Evolutionary conservation across 1,284 basidiomycete genomes (phyloP), one percentile per base, ranked within the genome.

Genomic region (Cryptococcus sp.): DNA sequence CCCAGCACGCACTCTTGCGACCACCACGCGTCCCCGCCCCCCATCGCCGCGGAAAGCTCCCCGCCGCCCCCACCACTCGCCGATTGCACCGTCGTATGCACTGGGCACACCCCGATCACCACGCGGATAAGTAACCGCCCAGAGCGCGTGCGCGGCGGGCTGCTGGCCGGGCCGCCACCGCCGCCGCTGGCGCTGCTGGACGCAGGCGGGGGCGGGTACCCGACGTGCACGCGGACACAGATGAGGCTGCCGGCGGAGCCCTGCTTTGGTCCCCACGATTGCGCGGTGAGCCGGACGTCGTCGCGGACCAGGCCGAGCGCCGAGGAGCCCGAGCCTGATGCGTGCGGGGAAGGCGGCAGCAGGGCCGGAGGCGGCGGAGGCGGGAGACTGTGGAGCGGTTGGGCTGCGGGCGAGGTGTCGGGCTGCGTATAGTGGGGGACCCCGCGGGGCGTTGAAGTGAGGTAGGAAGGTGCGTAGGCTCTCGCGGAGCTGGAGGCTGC

Each of bases 151-250:
- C n/a, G n/a, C n/a, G n/a, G n/a, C n/a, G n/a, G n/a, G n/a, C n/a
- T n/a, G n/a, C n/a, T n/a, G n/a, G n/a, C n/a, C n/a, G n/a, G n/a
- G n/a, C n/a, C n/a, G n/a, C n/a, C n/a, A n/a, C n/a, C n/a, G n/a
- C n/a, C n/a, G n/a, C n/a, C n/a, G n/a, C n/a, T n/a, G n/a, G n/a
- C 53, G 28, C 33, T 20, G 43, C 50, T 48, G 11, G 55, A 44
- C 13, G 55, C 50, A 37, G 58, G 59, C 4, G 60, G 51, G 15
- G 59, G 48, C 35, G 65, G 62, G 37, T 69, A 60, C 43, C 57
- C 60, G 46, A 73, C 60, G 50, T 75, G 67, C 53, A 66, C 64
- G 40, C 55, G 64, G 59, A 72, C 61, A n/a, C 53, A 50, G 36
- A 74, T 54, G 9, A 55, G 44, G 0, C 66, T 67, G 2, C 70